Percentiles rank a stretch among this genome's conserved stretches.
Evolutionary conservation across 1,284 basidiomycete species (phyloP).

Genomic region (Apiotrichum gracile): DNA sequence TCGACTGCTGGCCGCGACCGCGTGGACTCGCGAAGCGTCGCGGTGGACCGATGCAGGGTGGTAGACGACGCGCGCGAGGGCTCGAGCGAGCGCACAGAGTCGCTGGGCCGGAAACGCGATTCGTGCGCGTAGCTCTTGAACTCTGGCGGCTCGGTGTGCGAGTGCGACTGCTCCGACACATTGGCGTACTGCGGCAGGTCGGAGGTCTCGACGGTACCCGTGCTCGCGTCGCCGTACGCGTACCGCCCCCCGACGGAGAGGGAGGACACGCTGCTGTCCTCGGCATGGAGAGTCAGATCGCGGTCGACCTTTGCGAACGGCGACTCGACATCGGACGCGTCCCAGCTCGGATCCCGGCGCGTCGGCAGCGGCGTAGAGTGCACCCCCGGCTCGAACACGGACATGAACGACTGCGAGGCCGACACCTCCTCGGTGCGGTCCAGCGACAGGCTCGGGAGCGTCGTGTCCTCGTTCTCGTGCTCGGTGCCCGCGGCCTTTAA

Average conservation of each 20-base stretch:
- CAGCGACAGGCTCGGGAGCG: not conserved
- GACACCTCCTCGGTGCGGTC: slow-evolving; percentile 19
- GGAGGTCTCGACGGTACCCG: not conserved
- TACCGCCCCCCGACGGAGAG: slow-evolving; percentile 39
- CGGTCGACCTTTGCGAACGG: slow-evolving; percentile 67
- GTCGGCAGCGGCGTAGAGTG: slow-evolving; percentile 37
- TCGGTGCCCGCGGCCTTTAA: slow-evolving; percentile 49
- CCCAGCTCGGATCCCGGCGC: slow-evolving; percentile 53
- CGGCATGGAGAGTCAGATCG: slow-evolving; percentile 51
- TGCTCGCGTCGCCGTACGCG: slow-evolving; percentile 3
- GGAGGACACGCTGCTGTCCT: slow-evolving; percentile 35
- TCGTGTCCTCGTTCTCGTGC: not conserved
- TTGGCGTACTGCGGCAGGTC: not conserved
- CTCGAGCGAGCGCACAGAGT: not conserved
- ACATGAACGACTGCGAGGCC: slow-evolving; percentile 23
- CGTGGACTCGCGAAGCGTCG: not conserved
- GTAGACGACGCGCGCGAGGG: not conserved
- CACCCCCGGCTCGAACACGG: slow-evolving; percentile 24
- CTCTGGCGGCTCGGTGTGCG: not conserved
- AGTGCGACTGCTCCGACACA: not conserved
- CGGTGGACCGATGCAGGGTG: not conserved
- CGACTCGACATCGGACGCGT: slow-evolving; percentile 59
- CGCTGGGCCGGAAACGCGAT: too few relatives aligned
- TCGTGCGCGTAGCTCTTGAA: not conserved
- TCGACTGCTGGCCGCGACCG: not conserved